Evolutionary conservation across 352 stramenopile species (phyloP), one percentile per base, ranked within the genome.

Genomic region (Phytophthora cactorum): DNA sequence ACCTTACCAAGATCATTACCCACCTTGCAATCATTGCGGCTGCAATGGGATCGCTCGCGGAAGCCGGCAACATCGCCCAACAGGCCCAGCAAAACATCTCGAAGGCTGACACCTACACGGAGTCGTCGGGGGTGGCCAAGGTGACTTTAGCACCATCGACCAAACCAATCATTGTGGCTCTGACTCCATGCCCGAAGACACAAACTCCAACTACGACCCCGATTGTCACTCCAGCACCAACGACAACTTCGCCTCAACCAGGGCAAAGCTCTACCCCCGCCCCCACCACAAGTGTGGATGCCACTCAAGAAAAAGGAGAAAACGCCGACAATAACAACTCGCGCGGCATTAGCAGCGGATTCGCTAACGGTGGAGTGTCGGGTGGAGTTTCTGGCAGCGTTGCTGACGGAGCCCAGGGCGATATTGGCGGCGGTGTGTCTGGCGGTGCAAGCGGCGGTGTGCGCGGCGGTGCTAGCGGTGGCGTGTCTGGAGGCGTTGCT

Each of bases 1-100:
- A 74, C 64, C 58, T 70, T 45, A 70, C 59, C 69, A 77, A 77
- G 65, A 72, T 70, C 47, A 63, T 77, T 60, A 59, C 69, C 28
- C 64, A 77, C 60, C 64, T 77, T 38, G 64, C 60, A 4, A 34
- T 74, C 51, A 63, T 71, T 56, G 57, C 49, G 5, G 50, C 58
- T 38, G 50, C 64, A 29, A 70, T 77, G 64, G 34, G 52, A 32
- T 67, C 64, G 32, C 49, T 77, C 32, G 45, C 69, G n/a, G 59
- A 77, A 47, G 60, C 66, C 36, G 66, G 60, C 12, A 45, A 43
- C n/a, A 45, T 49, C n/a, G 54, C 9, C 5, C 39, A 56, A 14
- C 22, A 68, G 15, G 25, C 36, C n/a, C 66, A 63, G 29, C 45
- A 68, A 47, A 49, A n/a, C 36, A 43, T 43, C 12, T 43, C 36